A percentile compares a stretch with the other conserved stretches of the same genome.
Evolutionary conservation across 805 yeast genomes (phyloP).

Genomic region (Saccharomycopsis fodiens): DNA sequence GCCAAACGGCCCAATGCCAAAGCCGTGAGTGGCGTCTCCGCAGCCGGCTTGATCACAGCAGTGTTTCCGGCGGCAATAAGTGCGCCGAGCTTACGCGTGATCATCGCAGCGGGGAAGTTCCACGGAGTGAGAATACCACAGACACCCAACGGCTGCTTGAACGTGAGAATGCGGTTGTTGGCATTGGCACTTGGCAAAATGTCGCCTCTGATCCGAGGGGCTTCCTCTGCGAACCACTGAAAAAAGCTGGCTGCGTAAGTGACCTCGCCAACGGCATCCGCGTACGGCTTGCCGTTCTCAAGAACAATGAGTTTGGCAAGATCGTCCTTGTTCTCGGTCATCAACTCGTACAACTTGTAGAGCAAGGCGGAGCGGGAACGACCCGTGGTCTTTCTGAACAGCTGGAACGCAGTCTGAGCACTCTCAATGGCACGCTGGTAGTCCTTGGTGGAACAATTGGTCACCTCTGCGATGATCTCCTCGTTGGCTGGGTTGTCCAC

Average conservation of each 20-base stretch:
- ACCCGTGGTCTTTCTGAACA: constrained; percentile 46
- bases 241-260: constrained; percentile 59
- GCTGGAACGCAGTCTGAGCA: constrained; percentile 46
- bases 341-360: constrained; percentile 42
- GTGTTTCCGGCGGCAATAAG: constrained; percentile 79
- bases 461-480: constrained; percentile 42
- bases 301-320: constrained; percentile 55
- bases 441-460: constrained; percentile 43
- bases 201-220: constrained; percentile 66
- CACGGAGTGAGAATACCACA: constrained; percentile 77
- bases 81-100: constrained; percentile 66
- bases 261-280: constrained; percentile 69
- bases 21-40: constrained; percentile 69
- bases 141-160: constrained; percentile 75
- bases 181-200: constrained; percentile 47
- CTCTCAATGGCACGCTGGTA: constrained; percentile 44
- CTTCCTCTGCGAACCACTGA: constrained; percentile 79
- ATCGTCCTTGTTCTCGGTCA: constrained; percentile 53
- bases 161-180: constrained; percentile 43
- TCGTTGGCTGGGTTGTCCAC: constrained; percentile 71
- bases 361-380: constrained; percentile 50
- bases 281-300: constrained; percentile 69
- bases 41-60: constrained; percentile 68
- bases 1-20: constrained; percentile 56
- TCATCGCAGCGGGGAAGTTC: constrained; percentile 81